Evolutionary conservation across 805 yeast species (phyloP).

Genomic region (Myxozyma kluyveri): DNA sequence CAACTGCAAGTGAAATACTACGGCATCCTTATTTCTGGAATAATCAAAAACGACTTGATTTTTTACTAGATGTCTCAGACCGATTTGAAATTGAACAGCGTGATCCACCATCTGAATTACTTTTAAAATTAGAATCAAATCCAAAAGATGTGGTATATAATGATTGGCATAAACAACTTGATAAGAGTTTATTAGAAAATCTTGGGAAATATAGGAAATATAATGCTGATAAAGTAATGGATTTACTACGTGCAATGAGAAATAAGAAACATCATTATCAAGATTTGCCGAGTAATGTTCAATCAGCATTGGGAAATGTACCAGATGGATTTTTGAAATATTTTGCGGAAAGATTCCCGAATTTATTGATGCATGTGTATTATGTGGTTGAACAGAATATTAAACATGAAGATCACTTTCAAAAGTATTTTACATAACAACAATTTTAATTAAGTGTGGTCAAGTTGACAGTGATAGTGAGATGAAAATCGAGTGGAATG

Average conservation of each 20-base stretch:
- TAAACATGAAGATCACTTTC: conserved; percentile 21
- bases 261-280: conserved; percentile 93
- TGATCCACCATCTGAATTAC: conserved; percentile 68
- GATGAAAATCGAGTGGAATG: not conserved
- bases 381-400: conserved; percentile 19
- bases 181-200: conserved; percentile 69
- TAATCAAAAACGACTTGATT: conserved; percentile 68
- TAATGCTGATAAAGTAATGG: conserved; percentile 73
- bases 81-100: conserved; percentile 81
- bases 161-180: conserved; percentile 79
- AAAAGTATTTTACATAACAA: conserved; percentile 18
- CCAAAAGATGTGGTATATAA: conserved; percentile 48
- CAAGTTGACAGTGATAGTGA: too few relatives aligned
- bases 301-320: conserved; percentile 65
- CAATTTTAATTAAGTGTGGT: too few relatives aligned
- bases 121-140: conserved; percentile 53
- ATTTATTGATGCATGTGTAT: conserved; percentile 63
- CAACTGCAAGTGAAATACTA: conserved; percentile 64
- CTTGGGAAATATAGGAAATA: conserved; percentile 90
- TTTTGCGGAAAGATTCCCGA: conserved; percentile 74
- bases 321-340: conserved; percentile 83
- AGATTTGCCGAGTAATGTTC: conserved; percentile 73
- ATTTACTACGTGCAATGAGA: conserved; percentile 80
- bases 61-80: conserved; percentile 83
- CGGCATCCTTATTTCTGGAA: conserved; percentile 91